These are phyloP conservation scores for Apiotrichum akiyoshidainum DNA, from an alignment of 1,284 basidiomycete species.

Conservation along the genomic window DNA sequence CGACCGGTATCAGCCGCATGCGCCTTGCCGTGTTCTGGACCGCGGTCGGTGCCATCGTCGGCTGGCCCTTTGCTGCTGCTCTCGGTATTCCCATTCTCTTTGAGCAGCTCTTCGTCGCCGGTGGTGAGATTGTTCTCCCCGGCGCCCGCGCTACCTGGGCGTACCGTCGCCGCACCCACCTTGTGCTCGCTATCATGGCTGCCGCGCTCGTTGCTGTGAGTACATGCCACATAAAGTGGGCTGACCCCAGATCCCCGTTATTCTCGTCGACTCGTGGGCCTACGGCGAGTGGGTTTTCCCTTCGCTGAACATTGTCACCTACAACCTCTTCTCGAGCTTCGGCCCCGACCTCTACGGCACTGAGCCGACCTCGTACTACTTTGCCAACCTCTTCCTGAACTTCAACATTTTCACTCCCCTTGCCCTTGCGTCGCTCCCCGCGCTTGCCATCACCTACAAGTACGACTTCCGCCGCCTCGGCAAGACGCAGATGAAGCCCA, in stretches of 20 bases:
- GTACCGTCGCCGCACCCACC: constrained; percentile 60
- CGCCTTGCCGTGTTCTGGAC: constrained; percentile 65
- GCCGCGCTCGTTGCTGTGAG: constrained; percentile 68
- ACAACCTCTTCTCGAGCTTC: constrained; percentile 75
- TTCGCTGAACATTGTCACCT: constrained; percentile 88
- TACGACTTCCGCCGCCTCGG: constrained; percentile 78
- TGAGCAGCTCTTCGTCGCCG: constrained; percentile 80
- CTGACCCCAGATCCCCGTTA: constrained; percentile 65
- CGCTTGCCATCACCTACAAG: constrained; percentile 69
- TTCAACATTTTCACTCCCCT: constrained; percentile 84
- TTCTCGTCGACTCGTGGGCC: constrained; percentile 76
- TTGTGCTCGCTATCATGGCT: constrained; percentile 60
- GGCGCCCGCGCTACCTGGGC: constrained; percentile 59
- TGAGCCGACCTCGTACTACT: constrained; percentile 78
- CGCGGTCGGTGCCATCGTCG: constrained; percentile 79
- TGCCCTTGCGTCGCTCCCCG: constrained; percentile 74
- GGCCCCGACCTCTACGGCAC: constrained; percentile 89
- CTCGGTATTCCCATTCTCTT: constrained; percentile 83
- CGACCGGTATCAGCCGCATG: constrained; percentile 57
- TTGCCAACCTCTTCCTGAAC: constrained; percentile 83
- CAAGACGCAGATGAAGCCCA: constrained; percentile 56
- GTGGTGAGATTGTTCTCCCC: constrained; percentile 66
- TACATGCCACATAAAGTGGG: constrained; percentile 14
- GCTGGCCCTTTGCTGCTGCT: constrained; percentile 92
- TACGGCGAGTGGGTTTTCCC: constrained; percentile 78